Base-by-base conservation (phyloP, 1,284 basidiomycete genomes). In the Psilocybe mexicana region DNA sequence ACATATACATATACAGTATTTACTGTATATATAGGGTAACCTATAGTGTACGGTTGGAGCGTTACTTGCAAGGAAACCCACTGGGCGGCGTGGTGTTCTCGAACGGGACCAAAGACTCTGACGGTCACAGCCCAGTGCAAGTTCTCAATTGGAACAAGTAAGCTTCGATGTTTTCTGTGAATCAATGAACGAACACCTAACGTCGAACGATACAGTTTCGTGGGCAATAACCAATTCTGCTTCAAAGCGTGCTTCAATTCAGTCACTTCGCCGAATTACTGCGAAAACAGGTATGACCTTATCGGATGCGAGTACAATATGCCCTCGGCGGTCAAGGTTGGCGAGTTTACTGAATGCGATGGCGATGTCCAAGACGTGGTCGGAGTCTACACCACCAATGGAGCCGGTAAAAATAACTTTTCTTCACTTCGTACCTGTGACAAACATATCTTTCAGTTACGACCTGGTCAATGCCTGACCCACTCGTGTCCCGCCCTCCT, bases 191-290 rank as follows among this genome's bases (percentile, higher is more conserved):
- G n/a, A n/a, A n/a, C 26, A 14, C 18, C 23, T 25, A 45, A 25
- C 14, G 33, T 25, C 6, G 40, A 49, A 14, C n/a, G 18, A 36
- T 12, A 11, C 36, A 70, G 69, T 35, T 70, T 71, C 62, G 67
- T 71, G 49, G 71, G 71, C 35, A 63, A 65, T 3, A 63, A 67
- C 51, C 55, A 50, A 8, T 73, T 71, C 65, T 73, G 70, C 60
- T 60, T 71, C 62, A 73, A 73, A 56, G 70, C 64, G 7, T 73
- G 71, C 61, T 69, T 69, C 63, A 69, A 69, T 43, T 62, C 63
- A 26, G 58, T 65, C 11, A 55, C 59, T 18, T 59, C 67, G 52
- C 70, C 68, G 24, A 66, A 66, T 6, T 70, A 64, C 58, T 70
- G 69, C 61, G 65, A 69, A 57, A 68, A 70, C 61, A 49, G 59